phyloP scores from a whole-genome alignment of 2,329 filamentous ascomycete genomes.

The Epicoccum sorghinum region DNA sequence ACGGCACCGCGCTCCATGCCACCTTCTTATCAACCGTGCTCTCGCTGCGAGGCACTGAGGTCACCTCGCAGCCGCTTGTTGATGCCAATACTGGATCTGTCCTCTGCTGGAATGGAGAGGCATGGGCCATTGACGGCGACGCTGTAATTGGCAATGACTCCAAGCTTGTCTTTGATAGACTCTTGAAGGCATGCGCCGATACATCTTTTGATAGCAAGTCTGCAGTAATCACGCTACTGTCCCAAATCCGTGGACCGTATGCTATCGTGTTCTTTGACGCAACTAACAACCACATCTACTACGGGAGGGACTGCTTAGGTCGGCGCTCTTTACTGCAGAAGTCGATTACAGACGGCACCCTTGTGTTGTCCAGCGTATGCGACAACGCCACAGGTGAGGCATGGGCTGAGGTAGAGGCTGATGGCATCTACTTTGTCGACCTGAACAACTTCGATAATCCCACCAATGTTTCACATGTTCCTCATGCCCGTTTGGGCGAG shows the following conservation, averaged over 20 bases:
- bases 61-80: slow-evolving; percentile 75
- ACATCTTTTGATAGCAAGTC: slow-evolving; percentile 6
- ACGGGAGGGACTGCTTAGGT: slow-evolving; percentile 85
- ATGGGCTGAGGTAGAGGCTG: slow-evolving; percentile 84
- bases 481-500: slow-evolving; percentile 27
- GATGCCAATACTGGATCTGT: slow-evolving; percentile 64
- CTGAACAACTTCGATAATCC: slow-evolving; percentile 43
- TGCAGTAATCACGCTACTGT: slow-evolving; percentile 31
- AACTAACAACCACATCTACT: slow-evolving; percentile 68
- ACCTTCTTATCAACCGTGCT: slow-evolving; percentile 86
- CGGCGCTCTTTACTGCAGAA: slow-evolving; percentile 76
- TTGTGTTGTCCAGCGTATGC: slow-evolving; percentile 45
- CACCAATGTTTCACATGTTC: slow-evolving; percentile 22
- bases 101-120: slow-evolving; percentile 97
- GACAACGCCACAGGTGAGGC: slow-evolving; percentile 46
- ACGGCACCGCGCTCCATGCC: slow-evolving; percentile 40
- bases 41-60: slow-evolving; percentile 77
- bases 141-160: slow-evolving; percentile 79
- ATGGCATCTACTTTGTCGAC: slow-evolving; percentile 76
- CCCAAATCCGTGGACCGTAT: slow-evolving; percentile 70
- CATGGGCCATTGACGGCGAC: slow-evolving; percentile 73
- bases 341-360: slow-evolving; percentile 54
- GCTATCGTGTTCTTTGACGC: slow-evolving; percentile 85
- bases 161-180: slow-evolving; percentile 66
- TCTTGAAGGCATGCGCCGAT: slow-evolving; percentile 50